Evolutionary conservation across 2,329 filamentous ascomycete species (phyloP).

Genomic region (Alternaria consortialis): DNA sequence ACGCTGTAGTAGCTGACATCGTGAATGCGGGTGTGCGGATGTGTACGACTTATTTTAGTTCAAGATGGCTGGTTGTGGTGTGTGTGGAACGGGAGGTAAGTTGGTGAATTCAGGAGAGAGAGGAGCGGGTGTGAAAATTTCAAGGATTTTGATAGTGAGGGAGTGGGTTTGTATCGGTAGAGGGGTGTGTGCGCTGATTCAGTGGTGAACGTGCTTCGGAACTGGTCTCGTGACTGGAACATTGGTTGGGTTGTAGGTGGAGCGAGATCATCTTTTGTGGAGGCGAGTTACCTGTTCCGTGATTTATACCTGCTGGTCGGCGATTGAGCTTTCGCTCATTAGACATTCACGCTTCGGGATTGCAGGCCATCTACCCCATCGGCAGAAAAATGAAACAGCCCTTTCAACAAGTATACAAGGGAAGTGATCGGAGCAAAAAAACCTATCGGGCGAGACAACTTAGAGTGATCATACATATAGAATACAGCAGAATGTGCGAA

Average conservation of each 20-base stretch:
- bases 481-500: not conserved
- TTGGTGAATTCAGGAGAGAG: not conserved
- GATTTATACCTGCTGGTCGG: not conserved
- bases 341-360: not conserved
- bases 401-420: not conserved
- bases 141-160: not conserved
- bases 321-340: not conserved
- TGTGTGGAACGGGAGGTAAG: not conserved
- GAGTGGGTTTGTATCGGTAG: not conserved
- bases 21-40: not conserved
- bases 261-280: not conserved
- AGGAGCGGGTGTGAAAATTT: not conserved
- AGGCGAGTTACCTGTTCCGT: not conserved
- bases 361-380: not conserved
- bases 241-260: not conserved
- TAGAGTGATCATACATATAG: not conserved
- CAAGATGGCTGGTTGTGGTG: not conserved
- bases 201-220: not conserved
- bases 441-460: not conserved
- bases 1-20: not conserved
- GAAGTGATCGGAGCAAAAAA: not conserved
- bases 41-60: not conserved
- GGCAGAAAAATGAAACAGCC: not conserved
- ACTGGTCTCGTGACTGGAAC: not conserved
- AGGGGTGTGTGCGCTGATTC: not conserved